Evolutionary conservation across 106 monocot genomes (phyloP), one percentile per base, ranked within the genome.

Genomic region (Dendrobium nobile): DNA sequence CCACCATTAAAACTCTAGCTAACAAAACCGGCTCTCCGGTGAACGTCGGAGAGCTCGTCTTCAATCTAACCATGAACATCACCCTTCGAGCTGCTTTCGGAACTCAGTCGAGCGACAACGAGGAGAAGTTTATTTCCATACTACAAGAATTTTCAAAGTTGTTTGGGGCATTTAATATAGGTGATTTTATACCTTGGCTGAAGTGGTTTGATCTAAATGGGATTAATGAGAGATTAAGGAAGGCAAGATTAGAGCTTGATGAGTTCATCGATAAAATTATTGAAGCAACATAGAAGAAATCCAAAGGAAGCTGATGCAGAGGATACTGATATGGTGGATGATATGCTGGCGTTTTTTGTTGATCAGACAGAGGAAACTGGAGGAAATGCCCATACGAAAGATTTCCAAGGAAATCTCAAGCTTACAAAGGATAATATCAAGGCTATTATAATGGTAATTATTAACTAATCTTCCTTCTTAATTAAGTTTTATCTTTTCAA

Each of bases 311-410:
- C 45, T 5, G 91, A 95, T 41, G 89, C 87, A 2, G 74, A 26
- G 0, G 87, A 91, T 41, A 82, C 84, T 9, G 98, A 99, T 78
- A 99, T 99, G 95, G 98, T 99, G n/a, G 95, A 99, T 72, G 95
- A 99, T 65, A 92, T 99, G 98, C 79, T 95, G 20, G 89, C 91
- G 0, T 98, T 92, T 77, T 73, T 87, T 28, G 90, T 17, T 0
- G 90, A 90, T 7, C 40, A 64, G 2, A 27, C 54, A 31, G 26
- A 10, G 16, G 72, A 67, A 7, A 56, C 31, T 16, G 75, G 22
- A 13, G 0, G 8, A 72, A 51, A 51, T 51, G 51, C 13, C 1
- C 51, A 51, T 13, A 1, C 51, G 1, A 51, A 51, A 51, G 89
- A 90, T 6, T 83, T 88, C 22, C 89, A 88, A 9, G 82, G 42